Evolutionary conservation across 805 yeast species (phyloP).

Genomic region (Teunomyces panamensis): DNA sequence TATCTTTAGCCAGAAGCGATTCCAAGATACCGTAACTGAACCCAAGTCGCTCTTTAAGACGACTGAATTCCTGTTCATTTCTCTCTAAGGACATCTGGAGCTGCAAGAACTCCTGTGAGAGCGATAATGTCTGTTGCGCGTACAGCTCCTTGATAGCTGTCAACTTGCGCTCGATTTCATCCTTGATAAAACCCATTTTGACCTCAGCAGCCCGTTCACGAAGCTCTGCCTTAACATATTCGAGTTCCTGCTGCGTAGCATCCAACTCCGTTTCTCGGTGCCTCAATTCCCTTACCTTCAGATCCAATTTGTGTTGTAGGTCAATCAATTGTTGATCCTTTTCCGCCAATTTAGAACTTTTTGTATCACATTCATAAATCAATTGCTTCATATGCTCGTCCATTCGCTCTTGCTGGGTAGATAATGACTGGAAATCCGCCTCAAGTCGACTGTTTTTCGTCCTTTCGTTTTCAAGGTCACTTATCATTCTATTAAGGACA

Average conservation of each 20-base stretch:
- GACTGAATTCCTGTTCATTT: conserved; percentile 7
- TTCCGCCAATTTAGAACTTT: not conserved
- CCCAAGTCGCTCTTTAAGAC: conserved; percentile 6
- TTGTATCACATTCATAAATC: not conserved
- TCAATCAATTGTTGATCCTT: not conserved
- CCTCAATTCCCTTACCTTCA: not conserved
- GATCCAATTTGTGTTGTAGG: not conserved
- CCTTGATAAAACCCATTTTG: not conserved
- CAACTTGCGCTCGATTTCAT: conserved; percentile 8
- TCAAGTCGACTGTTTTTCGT: not conserved
- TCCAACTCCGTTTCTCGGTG: conserved; percentile 1
- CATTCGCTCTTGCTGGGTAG: not conserved
- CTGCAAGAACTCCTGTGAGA: conserved; percentile 9
- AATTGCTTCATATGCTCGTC: not conserved
- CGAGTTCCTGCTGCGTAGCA: conserved; percentile 1
- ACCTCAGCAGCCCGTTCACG: conserved; percentile 8
- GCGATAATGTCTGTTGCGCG: conserved; percentile 6
- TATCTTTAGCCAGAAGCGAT: conserved; percentile 1
- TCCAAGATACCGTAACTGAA: not conserved
- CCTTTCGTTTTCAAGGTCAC: not conserved
- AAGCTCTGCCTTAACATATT: conserved; percentile 8
- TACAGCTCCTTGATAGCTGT: conserved; percentile 7
- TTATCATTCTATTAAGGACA: not conserved
- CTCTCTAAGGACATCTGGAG: conserved; percentile 8
- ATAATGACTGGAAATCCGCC: not conserved